Evolutionary conservation across 2,329 filamentous ascomycete species (phyloP).

Genomic region (Beauveria varroae): DNA sequence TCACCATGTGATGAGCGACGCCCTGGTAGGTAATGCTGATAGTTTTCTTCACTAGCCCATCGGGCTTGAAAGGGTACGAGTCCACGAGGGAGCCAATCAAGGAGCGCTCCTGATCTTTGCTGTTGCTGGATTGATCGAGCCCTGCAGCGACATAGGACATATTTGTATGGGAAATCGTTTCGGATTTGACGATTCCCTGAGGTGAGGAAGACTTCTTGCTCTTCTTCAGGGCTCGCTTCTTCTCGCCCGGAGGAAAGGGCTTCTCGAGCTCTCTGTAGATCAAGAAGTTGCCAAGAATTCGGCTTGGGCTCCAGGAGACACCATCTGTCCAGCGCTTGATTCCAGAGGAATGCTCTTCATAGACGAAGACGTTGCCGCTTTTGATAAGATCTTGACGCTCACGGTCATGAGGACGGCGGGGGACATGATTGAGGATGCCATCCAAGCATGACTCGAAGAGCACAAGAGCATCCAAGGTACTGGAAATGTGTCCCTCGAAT

Average conservation of each 20-base stretch:
- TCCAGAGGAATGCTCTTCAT: constrained; percentile 82
- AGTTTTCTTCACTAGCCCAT: constrained; percentile 85
- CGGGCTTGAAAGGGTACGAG: constrained; percentile 77
- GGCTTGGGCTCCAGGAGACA: constrained; percentile 82
- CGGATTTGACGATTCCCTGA: constrained; percentile 30
- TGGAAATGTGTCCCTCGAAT: constrained; percentile 59
- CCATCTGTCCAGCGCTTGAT: constrained; percentile 96
- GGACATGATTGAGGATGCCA: constrained; percentile 65
- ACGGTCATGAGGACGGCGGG: constrained; percentile 77
- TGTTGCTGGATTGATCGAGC: constrained; percentile 9
- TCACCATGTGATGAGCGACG: constrained; percentile 77
- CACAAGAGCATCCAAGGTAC: constrained; percentile 67
- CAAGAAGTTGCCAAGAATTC: constrained; percentile 77
- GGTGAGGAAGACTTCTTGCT: constrained; percentile 32
- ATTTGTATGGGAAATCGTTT: constrained; percentile 19
- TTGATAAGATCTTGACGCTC: constrained; percentile 70
- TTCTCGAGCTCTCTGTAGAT: constrained; percentile 77
- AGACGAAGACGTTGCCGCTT: constrained; percentile 84
- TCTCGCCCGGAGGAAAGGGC: constrained; percentile 73
- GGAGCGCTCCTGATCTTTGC: constrained; percentile 28
- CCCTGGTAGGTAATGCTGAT: constrained; percentile 72
- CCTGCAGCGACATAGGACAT: constrained; percentile 13
- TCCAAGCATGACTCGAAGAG: constrained; percentile 73
- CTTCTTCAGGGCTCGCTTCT: constrained; percentile 75
- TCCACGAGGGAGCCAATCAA: constrained; percentile 81